Conservation (phyloP, 2,329 filamentous ascomycete species). For the Penicillium sp. region DNA sequence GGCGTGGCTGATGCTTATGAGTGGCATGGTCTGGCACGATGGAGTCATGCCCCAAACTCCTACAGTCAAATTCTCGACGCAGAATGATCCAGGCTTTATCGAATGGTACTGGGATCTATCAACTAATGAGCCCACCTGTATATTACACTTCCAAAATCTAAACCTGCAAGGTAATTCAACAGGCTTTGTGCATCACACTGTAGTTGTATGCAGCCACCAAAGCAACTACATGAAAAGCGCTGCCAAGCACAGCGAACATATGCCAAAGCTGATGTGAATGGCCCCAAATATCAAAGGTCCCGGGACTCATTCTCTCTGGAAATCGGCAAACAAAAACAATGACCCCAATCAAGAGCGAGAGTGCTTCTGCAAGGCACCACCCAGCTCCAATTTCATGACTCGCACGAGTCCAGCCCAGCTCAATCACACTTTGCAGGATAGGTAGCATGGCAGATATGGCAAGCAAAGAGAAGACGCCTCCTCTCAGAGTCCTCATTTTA, state of each 20-base stretch:
- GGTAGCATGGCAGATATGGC: constrained; percentile 31
- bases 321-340: constrained; percentile 10
- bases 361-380: constrained; percentile 14
- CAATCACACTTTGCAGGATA: constrained; percentile 25
- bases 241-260: constrained; percentile 12
- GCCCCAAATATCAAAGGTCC: constrained; percentile 15
- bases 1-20: no score
- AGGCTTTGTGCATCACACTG: not conserved
- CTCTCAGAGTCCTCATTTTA: constrained; percentile 26
- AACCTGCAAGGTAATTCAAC: not conserved
- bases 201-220: constrained; percentile 8
- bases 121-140: no score
- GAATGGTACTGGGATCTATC: no score
- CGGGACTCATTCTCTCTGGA: constrained; percentile 14
- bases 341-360: constrained; percentile 10
- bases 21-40: no score
- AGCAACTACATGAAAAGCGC: constrained; percentile 10
- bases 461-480: constrained; percentile 25
- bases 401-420: constrained; percentile 23
- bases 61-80: no score
- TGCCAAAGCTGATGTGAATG: constrained; percentile 20
- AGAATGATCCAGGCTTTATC: no score
- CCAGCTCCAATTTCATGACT: constrained; percentile 9
- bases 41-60: no score
- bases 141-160: no score